These are phyloP conservation scores for Microcyclospora pomicola DNA, from an alignment of 2,329 filamentous ascomycete genomes.

Conservation along the genomic window DNA sequence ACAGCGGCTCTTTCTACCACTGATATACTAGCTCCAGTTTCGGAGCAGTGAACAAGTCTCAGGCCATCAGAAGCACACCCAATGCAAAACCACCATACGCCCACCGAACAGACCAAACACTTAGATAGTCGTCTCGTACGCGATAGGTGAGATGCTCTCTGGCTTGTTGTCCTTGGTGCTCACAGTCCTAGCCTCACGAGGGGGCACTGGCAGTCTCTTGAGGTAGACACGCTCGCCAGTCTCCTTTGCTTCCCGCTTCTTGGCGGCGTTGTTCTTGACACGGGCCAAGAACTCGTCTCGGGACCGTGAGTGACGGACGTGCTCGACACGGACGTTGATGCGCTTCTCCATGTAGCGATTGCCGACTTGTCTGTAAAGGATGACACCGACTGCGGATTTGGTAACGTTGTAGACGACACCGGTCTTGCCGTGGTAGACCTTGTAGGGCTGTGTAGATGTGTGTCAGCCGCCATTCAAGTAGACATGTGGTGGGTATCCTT, in stretches of 20 bases:
- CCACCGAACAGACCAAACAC: constrained; percentile 13
- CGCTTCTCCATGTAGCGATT: constrained; percentile 99
- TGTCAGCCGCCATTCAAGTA: constrained; percentile 2
- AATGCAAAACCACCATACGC: constrained; percentile 9
- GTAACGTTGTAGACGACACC: constrained; percentile 65
- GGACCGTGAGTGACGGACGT: constrained; percentile 87
- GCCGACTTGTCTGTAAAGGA: constrained; percentile 99
- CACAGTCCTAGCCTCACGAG: constrained; percentile 69
- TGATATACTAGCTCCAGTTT: no score
- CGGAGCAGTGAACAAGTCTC: no score
- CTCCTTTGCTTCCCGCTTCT: constrained; percentile 85
- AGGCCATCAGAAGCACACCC: constrained; percentile 4
- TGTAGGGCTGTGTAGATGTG: constrained; percentile 54
- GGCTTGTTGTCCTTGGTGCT: constrained; percentile 69
- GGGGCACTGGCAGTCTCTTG: constrained; percentile 75
- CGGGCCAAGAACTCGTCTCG: constrained; percentile 92
- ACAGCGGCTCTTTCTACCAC: no score
- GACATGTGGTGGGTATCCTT: constrained; percentile 1
- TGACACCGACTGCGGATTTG: constrained; percentile 93
- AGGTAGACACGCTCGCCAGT: constrained; percentile 77
- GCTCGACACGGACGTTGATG: constrained; percentile 97
- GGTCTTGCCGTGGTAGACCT: constrained; percentile 99
- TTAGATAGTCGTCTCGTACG: constrained; percentile 99
- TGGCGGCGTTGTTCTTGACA: constrained; percentile 89
- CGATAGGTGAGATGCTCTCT: constrained; percentile 78